Base-by-base conservation (phyloP, 2,329 filamentous ascomycete species). In the Aspergillus luchuensis region DNA sequence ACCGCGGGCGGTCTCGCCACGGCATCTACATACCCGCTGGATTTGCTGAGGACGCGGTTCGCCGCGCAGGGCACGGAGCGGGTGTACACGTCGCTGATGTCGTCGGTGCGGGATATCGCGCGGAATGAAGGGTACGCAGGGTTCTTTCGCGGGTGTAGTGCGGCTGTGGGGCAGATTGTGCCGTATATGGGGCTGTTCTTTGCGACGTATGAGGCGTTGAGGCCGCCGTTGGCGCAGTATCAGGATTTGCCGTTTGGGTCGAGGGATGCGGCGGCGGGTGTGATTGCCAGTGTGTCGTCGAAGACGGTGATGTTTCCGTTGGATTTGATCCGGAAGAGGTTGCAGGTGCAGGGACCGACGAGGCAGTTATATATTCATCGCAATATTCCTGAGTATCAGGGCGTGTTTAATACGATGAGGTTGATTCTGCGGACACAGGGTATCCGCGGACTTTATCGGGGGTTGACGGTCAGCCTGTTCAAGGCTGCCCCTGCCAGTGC, bases 161-260 rank as follows among this genome's bases (percentile, higher is more conserved):
- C 94, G 1, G 92, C 89, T 0, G 81, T 98, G 21, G 89, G 84
- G 25, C 93, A 97, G 79, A 95, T 98, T 52, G 87, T 97, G 8
- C 95, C 95, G 2, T 96, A 94, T 75, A 99, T 99, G 95, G 95
- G 95, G 13, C 82, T 97, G 2, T 98, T 99, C 80, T 99, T 99
- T 78, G 86, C 91, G 36, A 85, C 87, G 43, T 99, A 98, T 79
- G 95, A 99, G 76, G 82, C 84, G 8, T 79, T 96, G 54, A 83
- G 91, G 5, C 73, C 86, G 6, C 85, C 84, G 0, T 75, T 94
- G 49, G 51, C 67, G 2, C 51, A 62, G 11, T 56, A 67, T 50
- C 64, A 70, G 8, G 74, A 84, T 8, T 74, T 91, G 66, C 89
- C 88, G 0, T 89, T 89, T 74, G 91, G 92, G 19, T 89, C 88